phyloP scores from a whole-genome alignment of 192 early-diverging fungal species.

The Coemansia sp. region DNA sequence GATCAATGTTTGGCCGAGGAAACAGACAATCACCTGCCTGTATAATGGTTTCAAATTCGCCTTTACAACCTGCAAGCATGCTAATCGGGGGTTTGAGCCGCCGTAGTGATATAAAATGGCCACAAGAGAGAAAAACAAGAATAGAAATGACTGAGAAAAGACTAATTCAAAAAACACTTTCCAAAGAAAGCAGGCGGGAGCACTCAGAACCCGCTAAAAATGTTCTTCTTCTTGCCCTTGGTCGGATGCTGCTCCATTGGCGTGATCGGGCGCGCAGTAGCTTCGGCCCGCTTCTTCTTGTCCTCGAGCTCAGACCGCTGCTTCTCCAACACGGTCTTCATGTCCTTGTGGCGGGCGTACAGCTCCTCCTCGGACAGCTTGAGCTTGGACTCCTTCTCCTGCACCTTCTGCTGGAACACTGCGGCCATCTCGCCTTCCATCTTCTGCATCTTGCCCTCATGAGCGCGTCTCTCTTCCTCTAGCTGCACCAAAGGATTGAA shows the following conservation, averaged over 20 bases:
- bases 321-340: conserved; percentile 97
- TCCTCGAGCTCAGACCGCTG: conserved; percentile 92
- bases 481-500: conserved; percentile 76
- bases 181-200: neutral
- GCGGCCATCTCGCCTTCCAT: conserved; percentile 99
- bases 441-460: conserved; percentile 94
- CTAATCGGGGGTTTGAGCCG: no score
- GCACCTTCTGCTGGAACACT: conserved; percentile 98
- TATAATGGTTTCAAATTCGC: no score
- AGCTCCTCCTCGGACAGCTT: conserved; percentile 97
- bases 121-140: conserved; percentile 11
- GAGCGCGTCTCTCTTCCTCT: conserved; percentile 87
- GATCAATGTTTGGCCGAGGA: no score
- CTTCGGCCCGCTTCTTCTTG: conserved; percentile 86
- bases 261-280: conserved; percentile 43
- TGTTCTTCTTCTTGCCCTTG: conserved; percentile 58
- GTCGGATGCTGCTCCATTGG: conserved; percentile 55
- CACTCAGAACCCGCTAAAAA: conserved; percentile 55
- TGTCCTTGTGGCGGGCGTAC: conserved; percentile 94
- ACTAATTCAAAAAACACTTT: conserved; percentile 9
- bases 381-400: conserved; percentile 97
- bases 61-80: no score
- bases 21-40: no score
- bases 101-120: no score
- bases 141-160: conserved; percentile 1